A percentile compares a stretch with the other conserved stretches of the same genome.
Conservation (phyloP, 1,284 basidiomycete species). For the Thecaphora thlaspeos region DNA sequence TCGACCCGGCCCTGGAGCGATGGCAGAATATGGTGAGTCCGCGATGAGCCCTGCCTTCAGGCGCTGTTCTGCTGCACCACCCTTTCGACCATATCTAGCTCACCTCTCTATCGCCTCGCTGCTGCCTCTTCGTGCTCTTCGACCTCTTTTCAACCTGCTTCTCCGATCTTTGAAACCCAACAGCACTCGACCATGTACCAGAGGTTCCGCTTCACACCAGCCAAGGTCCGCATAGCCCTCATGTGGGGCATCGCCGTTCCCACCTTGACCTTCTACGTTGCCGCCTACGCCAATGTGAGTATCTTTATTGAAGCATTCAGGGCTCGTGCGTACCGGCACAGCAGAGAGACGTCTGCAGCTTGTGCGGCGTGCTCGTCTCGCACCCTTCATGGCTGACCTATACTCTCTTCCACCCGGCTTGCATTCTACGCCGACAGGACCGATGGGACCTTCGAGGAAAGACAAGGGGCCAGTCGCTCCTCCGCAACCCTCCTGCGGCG, state of each 20-base stretch:
- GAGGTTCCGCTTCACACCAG: slow-evolving; percentile 46
- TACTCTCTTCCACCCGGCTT: too few relatives aligned
- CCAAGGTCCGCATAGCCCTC: slow-evolving; percentile 32
- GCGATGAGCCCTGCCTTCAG: not conserved
- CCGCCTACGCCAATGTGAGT: slow-evolving; percentile 45
- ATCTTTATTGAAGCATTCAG: not conserved
- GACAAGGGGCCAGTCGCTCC: slow-evolving; percentile 37
- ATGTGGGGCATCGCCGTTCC: slow-evolving; percentile 46
- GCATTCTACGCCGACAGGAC: slow-evolving; percentile 18
- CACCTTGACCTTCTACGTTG: slow-evolving; percentile 31
- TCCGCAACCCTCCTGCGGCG: slow-evolving; percentile 23
- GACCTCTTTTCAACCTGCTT: not conserved
- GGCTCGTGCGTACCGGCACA: too few relatives aligned
- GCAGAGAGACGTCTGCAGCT: too few relatives aligned
- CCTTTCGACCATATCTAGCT: too few relatives aligned
- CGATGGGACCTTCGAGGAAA: slow-evolving; percentile 49
- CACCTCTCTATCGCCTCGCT: too few relatives aligned
- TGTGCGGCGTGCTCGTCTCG: not conserved
- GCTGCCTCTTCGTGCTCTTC: too few relatives aligned
- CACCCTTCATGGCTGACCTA: too few relatives aligned
- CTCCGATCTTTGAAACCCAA: not conserved
- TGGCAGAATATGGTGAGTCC: slow-evolving; percentile 46
- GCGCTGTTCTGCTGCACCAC: too few relatives aligned
- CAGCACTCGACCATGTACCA: slow-evolving; percentile 55
- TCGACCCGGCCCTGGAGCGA: slow-evolving; percentile 52